These are phyloP conservation scores for Marasmius fiardii DNA, from an alignment of 1,284 basidiomycete species.

Conservation along the genomic window DNA sequence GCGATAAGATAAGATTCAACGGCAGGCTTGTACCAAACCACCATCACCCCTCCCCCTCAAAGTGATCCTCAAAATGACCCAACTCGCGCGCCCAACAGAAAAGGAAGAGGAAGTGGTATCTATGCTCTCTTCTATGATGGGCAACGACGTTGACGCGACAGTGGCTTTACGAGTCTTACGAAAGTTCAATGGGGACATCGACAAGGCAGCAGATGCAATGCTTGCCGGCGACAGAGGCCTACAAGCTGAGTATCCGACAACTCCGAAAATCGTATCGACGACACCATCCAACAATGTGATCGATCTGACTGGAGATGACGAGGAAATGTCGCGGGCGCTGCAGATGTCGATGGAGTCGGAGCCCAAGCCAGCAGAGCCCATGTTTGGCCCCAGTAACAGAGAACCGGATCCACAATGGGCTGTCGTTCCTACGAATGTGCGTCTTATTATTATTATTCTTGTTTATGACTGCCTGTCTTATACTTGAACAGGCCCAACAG, in stretches of 20 bases:
- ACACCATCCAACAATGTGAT: constrained; percentile 40
- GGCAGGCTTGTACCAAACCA: no score
- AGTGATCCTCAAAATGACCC: not conserved
- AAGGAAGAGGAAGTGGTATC: not conserved
- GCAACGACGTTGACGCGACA: not conserved
- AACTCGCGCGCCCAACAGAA: not conserved
- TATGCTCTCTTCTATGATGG: not conserved
- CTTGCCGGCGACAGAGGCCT: constrained; percentile 45
- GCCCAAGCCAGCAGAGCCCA: constrained; percentile 20
- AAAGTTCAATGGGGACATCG: constrained; percentile 55
- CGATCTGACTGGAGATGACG: constrained; percentile 54
- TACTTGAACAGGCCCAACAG: constrained; percentile 6
- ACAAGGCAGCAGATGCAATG: constrained; percentile 59
- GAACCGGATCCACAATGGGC: constrained; percentile 65
- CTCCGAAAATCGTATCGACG: constrained; percentile 26
- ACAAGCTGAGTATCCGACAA: constrained; percentile 22
- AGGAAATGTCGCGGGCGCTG: constrained; percentile 49
- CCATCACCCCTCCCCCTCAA: no score
- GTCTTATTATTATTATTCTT: constrained; percentile 10
- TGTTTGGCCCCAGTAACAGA: constrained; percentile 56
- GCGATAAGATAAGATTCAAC: no score
- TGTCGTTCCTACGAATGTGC: constrained; percentile 63
- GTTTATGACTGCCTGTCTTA: not conserved
- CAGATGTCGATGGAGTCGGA: constrained; percentile 45
- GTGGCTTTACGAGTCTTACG: constrained; percentile 49